These are phyloP conservation scores for Scedosporium boydii DNA, from an alignment of 2,329 filamentous ascomycete species.

Conservation along the genomic window DNA sequence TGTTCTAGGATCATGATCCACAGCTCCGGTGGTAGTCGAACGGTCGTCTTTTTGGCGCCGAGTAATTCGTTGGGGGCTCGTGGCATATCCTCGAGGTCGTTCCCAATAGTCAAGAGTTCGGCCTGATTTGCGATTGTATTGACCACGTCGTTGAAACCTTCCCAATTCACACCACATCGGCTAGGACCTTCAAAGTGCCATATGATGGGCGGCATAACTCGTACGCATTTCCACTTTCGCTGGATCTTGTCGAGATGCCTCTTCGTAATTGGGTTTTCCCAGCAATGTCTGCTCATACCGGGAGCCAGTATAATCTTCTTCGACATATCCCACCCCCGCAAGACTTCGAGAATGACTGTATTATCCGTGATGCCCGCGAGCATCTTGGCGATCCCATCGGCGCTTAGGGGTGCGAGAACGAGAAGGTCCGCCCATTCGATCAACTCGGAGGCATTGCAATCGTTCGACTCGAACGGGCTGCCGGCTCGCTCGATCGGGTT, in stretches of 20 bases:
- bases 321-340: conserved; percentile 78
- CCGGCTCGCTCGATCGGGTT: not conserved
- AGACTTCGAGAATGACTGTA: conserved; percentile 67
- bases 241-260: conserved; percentile 78
- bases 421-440: conserved; percentile 84
- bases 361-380: conserved; percentile 67
- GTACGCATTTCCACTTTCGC: conserved; percentile 79
- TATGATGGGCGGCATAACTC: conserved; percentile 69
- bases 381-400: conserved; percentile 80
- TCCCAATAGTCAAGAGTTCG: conserved; percentile 63
- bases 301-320: conserved; percentile 81
- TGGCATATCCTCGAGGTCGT: conserved; percentile 51
- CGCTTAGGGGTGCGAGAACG: conserved; percentile 75
- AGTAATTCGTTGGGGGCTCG: conserved; percentile 20
- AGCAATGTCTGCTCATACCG: conserved; percentile 82
- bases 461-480: conserved; percentile 16
- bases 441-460: conserved; percentile 46
- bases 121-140: conserved; percentile 69
- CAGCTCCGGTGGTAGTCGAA: conserved; percentile 67
- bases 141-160: conserved; percentile 60
- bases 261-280: conserved; percentile 82
- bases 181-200: conserved; percentile 61
- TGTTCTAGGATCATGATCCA: conserved; percentile 84
- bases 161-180: conserved; percentile 46
- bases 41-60: conserved; percentile 22